Percentiles rank a stretch among this genome's conserved stretches.
Conservation (phyloP, 1,139 yeast genomes). For the Geotrichum cucujoidarum region DNA sequence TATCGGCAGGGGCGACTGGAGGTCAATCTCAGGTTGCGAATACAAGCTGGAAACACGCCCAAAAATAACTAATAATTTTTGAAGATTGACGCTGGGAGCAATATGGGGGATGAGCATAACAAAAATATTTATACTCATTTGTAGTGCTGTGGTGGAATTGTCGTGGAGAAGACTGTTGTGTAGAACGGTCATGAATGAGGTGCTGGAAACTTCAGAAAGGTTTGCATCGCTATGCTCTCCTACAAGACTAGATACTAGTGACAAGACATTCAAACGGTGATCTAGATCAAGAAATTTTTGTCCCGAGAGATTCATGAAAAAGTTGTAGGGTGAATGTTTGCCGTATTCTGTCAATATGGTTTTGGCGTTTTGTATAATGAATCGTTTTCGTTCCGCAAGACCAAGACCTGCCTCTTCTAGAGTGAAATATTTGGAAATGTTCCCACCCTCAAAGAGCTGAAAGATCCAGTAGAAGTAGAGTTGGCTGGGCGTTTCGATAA, state of each 20-base stretch:
- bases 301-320: constrained; percentile 11
- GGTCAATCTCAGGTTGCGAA: not conserved
- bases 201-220: constrained; percentile 6
- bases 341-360: constrained; percentile 32
- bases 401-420: constrained; percentile 16
- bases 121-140: constrained; percentile 43
- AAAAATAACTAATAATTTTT: constrained; percentile 46
- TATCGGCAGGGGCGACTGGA: constrained; percentile 1
- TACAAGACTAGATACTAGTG: constrained; percentile 12
- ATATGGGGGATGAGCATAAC: constrained; percentile 54
- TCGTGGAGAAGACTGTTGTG: constrained; percentile 46
- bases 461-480: constrained; percentile 9
- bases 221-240: constrained; percentile 6
- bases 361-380: constrained; percentile 45
- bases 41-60: constrained; percentile 45
- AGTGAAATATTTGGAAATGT: constrained; percentile 5
- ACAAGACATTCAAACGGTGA: constrained; percentile 10
- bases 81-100: constrained; percentile 37
- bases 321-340: constrained; percentile 1
- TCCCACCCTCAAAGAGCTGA: constrained; percentile 2
- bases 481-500: constrained; percentile 12
- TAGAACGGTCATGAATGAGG: constrained; percentile 26
- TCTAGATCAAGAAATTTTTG: constrained; percentile 13
- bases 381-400: constrained; percentile 39
- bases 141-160: constrained; percentile 42